A percentile compares a stretch with the other conserved stretches of the same genome.
Evolutionary conservation across 2,329 filamentous ascomycete species (phyloP).

Genomic region (Aspergillus caelatus): DNA sequence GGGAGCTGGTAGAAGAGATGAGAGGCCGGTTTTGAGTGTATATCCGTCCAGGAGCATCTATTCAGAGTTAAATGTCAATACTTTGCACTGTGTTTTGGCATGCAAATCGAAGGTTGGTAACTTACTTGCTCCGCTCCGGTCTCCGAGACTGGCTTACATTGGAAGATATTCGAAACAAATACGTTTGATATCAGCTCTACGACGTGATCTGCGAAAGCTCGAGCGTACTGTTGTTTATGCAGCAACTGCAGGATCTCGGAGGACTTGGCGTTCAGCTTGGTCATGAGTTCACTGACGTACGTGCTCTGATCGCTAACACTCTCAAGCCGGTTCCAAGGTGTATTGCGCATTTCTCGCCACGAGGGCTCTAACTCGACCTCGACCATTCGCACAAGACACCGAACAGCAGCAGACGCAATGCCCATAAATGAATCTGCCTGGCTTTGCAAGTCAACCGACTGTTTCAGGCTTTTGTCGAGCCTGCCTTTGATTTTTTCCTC

Average conservation of each 20-base stretch:
- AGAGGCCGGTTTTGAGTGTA: slow-evolving; percentile 54
- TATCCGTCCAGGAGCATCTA: slow-evolving; percentile 97
- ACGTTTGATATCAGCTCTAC: slow-evolving; percentile 80
- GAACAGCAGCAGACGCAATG: slow-evolving; percentile 84
- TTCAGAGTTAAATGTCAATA: not conserved
- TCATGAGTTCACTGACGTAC: slow-evolving; percentile 82
- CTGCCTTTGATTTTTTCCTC: slow-evolving; percentile 93
- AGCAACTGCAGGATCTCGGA: slow-evolving; percentile 75
- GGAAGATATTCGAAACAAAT: slow-evolving; percentile 82
- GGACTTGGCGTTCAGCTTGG: slow-evolving; percentile 70
- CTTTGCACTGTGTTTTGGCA: not conserved
- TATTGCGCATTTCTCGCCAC: slow-evolving; percentile 98
- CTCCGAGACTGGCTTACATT: slow-evolving; percentile 88
- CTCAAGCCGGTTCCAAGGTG: slow-evolving; percentile 91
- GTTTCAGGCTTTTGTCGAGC: slow-evolving; percentile 76
- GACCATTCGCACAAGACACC: slow-evolving; percentile 80
- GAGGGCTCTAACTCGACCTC: slow-evolving; percentile 80
- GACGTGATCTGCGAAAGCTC: slow-evolving; percentile 94
- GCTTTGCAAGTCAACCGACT: slow-evolving; percentile 82
- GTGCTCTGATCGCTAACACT: slow-evolving; percentile 90
- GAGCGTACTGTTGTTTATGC: slow-evolving; percentile 88
- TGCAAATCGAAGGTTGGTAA: not conserved
- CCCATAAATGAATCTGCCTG: slow-evolving; percentile 96
- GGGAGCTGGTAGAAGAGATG: slow-evolving; percentile 59
- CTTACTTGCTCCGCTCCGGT: slow-evolving; percentile 86